Evolutionary conservation across 148 eudicot genomes (phyloP).

Genomic region (Dianthus caryophyllus): DNA sequence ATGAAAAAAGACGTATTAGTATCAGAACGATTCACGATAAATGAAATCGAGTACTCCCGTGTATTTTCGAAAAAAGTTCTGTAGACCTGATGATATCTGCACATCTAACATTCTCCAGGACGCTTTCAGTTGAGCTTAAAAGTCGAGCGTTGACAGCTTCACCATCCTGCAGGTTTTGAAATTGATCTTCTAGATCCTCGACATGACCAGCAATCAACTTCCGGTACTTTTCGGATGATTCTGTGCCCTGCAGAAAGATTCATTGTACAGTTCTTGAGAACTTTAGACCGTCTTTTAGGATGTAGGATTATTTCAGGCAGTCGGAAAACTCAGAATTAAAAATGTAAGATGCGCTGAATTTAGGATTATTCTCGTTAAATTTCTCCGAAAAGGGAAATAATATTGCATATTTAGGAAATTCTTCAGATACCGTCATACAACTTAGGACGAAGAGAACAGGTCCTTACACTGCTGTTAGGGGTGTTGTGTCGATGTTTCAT

Average conservation of each 20-base stretch:
- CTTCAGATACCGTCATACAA: no score
- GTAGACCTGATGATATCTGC: slow-evolving; percentile 11
- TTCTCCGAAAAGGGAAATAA: background rate
- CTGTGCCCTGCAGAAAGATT: background rate
- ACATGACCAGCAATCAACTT: background rate
- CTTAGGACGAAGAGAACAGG: no score
- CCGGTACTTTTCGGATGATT: slow-evolving; percentile 6
- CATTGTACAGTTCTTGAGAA: background rate
- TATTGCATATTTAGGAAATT: background rate
- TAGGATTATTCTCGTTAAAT: no score
- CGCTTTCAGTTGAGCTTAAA: slow-evolving; percentile 4
- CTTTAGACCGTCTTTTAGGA: no score
- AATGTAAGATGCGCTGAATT: no score
- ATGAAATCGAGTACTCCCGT: no score
- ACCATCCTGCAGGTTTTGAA: background rate
- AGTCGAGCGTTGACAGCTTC: background rate
- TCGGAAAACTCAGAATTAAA: no score
- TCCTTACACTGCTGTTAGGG: background rate
- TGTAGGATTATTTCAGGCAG: no score
- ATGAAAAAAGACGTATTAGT: background rate
- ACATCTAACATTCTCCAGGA: slow-evolving; percentile 2
- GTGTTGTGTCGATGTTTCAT: background rate
- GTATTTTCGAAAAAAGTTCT: no score
- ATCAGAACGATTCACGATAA: no score
- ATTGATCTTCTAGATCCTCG: slow-evolving; percentile 5